These are phyloP conservation scores for Candida koratica DNA, from an alignment of 805 yeast genomes.

Conservation along the genomic window DNA sequence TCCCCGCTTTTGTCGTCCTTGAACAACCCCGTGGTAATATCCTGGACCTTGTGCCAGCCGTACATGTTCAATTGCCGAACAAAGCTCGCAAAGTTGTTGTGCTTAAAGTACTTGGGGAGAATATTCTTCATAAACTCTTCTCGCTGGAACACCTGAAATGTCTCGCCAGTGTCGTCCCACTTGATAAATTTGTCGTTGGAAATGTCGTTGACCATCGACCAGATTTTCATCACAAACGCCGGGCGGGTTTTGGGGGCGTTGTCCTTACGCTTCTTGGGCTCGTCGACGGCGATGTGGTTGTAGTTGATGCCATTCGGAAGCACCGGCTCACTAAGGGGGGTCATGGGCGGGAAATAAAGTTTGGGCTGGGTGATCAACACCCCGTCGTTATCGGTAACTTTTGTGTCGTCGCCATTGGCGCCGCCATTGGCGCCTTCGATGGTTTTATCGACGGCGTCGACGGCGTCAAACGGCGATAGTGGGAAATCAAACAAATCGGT, in stretches of 20 bases:
- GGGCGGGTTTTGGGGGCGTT: conserved; percentile 59
- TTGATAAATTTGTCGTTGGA: conserved; percentile 64
- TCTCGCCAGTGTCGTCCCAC: conserved; percentile 83
- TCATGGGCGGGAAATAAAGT: conserved; percentile 23
- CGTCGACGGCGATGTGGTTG: neutral
- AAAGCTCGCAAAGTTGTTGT: conserved; percentile 89
- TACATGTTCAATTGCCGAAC: conserved; percentile 97
- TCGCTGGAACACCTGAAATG: conserved; percentile 79
- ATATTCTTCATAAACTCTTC: conserved; percentile 81
- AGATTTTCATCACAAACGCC: conserved; percentile 87
- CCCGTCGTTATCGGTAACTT: neutral
- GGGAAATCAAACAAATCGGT: conserved; percentile 11
- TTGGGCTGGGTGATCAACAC: conserved; percentile 14
- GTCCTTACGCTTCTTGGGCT: conserved; percentile 30
- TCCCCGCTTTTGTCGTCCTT: conserved; percentile 48
- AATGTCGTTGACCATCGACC: conserved; percentile 93
- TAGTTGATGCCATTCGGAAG: conserved; percentile 20
- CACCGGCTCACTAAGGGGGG: conserved; percentile 29
- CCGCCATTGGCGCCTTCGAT: neutral
- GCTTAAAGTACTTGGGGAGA: conserved; percentile 90
- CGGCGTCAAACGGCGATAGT: conserved; percentile 7
- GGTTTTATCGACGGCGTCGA: neutral
- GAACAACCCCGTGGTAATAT: conserved; percentile 71
- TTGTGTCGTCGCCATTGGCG: neutral
- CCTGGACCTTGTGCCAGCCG: conserved; percentile 99